Evolutionary conservation across 371 early-diverging fungal species (phyloP).

Genomic region (Mortierella sp.): DNA sequence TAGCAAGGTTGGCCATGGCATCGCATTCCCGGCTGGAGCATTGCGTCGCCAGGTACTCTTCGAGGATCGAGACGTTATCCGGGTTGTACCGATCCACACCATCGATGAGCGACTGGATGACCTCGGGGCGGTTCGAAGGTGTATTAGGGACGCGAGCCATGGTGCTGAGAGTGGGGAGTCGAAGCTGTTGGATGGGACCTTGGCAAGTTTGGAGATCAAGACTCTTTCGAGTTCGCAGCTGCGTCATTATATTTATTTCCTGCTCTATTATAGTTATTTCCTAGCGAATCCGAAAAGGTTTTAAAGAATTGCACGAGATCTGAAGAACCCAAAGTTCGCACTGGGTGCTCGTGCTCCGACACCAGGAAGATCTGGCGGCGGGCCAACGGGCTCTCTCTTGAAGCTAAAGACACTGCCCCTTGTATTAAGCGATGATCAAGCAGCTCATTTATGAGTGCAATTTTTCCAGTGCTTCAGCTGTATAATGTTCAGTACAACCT

Average conservation of each 20-base stretch:
- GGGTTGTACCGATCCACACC: slow-evolving; percentile 93
- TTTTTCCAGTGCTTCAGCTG: not conserved
- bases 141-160: slow-evolving; percentile 53
- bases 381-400: slow-evolving; percentile 14
- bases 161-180: slow-evolving; percentile 11
- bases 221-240: too few species aligned
- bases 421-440: not conserved
- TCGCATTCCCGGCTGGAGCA: slow-evolving; percentile 85
- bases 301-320: not conserved
- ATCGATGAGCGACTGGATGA: slow-evolving; percentile 80
- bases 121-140: slow-evolving; percentile 71
- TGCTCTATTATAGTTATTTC: too few species aligned
- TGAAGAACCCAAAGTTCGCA: not conserved
- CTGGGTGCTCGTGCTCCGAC: not conserved
- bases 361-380: not conserved
- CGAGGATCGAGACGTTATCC: slow-evolving; percentile 84
- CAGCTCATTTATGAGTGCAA: too few species aligned
- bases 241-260: too few species aligned
- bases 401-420: slow-evolving; percentile 26
- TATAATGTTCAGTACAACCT: too few species aligned
- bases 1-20: slow-evolving; percentile 89
- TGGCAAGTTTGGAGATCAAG: not conserved
- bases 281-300: not conserved
- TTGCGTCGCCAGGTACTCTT: slow-evolving; percentile 85
- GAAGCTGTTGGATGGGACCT: not conserved